Conservation (phyloP, 2,329 filamentous ascomycete genomes). For the Eurotiales sp. region DNA sequence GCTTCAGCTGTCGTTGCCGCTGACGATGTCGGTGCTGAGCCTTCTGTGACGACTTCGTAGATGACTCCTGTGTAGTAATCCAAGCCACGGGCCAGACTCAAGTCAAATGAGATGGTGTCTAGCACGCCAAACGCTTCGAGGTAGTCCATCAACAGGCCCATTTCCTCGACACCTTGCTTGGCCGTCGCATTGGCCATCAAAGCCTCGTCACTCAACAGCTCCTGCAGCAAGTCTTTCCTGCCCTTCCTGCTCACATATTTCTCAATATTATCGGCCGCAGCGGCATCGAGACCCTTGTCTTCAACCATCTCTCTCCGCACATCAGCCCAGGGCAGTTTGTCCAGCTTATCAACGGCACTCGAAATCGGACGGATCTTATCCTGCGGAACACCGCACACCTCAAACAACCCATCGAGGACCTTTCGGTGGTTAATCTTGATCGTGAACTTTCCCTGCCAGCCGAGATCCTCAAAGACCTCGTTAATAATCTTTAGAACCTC, state of each 20-base stretch:
- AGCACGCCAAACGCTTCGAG: slow-evolving; percentile 72
- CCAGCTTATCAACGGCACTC: slow-evolving; percentile 91
- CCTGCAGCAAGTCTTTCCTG: slow-evolving; percentile 67
- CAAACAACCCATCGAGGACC: slow-evolving; percentile 87
- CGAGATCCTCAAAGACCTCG: slow-evolving; percentile 79
- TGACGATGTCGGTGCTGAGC: slow-evolving; percentile 58
- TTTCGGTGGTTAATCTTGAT: slow-evolving; percentile 96
- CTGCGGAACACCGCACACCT: slow-evolving; percentile 80
- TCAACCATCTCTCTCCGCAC: slow-evolving; percentile 91
- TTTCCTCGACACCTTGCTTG: slow-evolving; percentile 75
- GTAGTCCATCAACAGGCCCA: slow-evolving; percentile 76
- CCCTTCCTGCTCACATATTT: slow-evolving; percentile 78
- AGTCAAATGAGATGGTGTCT: slow-evolving; percentile 77
- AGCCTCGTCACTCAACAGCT: slow-evolving; percentile 63
- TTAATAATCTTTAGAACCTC: slow-evolving; percentile 80
- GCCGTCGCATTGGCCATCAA: slow-evolving; percentile 69
- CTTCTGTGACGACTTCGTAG: slow-evolving; percentile 83
- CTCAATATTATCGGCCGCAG: slow-evolving; percentile 82
- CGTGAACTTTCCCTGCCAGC: slow-evolving; percentile 69
- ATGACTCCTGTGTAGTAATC: slow-evolving; percentile 91
- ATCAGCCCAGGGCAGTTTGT: slow-evolving; percentile 86
- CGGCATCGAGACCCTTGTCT: slow-evolving; percentile 74
- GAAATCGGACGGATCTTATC: slow-evolving; percentile 88
- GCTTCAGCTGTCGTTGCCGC: slow-evolving; percentile 38
- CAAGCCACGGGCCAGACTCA: slow-evolving; percentile 84